Percentiles rank a stretch among this genome's conserved stretches.
Conservation (phyloP, 306 rosid genomes). For the Lathyrus sativus region DNA sequence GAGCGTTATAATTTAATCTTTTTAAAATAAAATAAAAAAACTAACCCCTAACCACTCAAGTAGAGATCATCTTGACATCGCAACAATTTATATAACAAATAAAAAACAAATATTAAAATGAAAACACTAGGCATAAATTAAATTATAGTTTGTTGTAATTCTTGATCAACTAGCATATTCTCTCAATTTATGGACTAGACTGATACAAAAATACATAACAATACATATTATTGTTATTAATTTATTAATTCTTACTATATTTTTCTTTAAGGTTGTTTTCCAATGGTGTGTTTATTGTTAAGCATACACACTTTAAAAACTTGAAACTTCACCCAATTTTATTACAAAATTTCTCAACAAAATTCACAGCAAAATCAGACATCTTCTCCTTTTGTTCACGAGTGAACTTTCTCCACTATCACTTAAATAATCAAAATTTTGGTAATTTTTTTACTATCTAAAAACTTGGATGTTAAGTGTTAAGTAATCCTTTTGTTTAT, state of each 20-base stretch:
- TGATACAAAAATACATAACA: neutral
- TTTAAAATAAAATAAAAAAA: too few species aligned
- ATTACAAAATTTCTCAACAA: slow-evolving; percentile 64
- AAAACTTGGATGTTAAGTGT: neutral
- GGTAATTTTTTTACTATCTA: neutral
- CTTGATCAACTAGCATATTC: too few species aligned
- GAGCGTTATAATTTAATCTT: too few species aligned
- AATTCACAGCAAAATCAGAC: slow-evolving; percentile 62
- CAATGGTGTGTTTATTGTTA: slow-evolving; percentile 82
- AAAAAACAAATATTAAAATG: too few species aligned
- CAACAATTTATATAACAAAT: too few species aligned
- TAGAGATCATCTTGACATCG: too few species aligned
- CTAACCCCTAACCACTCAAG: too few species aligned
- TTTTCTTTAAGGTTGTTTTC: slow-evolving; percentile 76
- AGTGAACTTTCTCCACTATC: slow-evolving; percentile 55
- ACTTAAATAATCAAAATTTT: neutral
- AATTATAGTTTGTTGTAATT: too few species aligned
- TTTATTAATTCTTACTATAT: neutral
- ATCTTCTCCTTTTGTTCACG: slow-evolving; percentile 76
- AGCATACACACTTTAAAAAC: slow-evolving; percentile 95
- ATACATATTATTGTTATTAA: neutral
- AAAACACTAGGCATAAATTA: too few species aligned
- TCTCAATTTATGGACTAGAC: too few species aligned
- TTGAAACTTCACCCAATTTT: slow-evolving; percentile 70
- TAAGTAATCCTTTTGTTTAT: neutral